Percentiles rank a stretch among this genome's conserved stretches.
Conservation (phyloP, 208 protist genomes). For the Borovskyia barvae region DNA sequence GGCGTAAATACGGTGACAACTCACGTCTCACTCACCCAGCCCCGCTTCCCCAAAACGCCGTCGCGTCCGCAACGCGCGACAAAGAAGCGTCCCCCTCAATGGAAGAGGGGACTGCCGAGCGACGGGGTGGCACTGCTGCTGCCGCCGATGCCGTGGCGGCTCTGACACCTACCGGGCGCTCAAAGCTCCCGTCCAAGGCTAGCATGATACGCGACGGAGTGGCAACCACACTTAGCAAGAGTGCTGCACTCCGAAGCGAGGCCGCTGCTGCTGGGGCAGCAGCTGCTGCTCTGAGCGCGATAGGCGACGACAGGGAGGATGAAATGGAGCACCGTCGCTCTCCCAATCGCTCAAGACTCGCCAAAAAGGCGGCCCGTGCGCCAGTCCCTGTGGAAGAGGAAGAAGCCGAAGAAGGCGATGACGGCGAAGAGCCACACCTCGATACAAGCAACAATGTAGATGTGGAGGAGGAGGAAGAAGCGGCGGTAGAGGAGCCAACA, state of each 20-base stretch:
- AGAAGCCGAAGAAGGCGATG: slow-evolving; percentile 13
- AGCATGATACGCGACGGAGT: slow-evolving; percentile 20
- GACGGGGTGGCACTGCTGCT: too few relatives aligned
- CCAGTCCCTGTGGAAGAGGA: neutral
- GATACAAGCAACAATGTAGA: slow-evolving; percentile 12
- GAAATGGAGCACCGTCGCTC: neutral
- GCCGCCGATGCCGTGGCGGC: neutral
- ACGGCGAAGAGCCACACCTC: slow-evolving; percentile 8
- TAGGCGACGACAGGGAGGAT: slow-evolving; percentile 18
- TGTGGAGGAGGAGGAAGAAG: slow-evolving; percentile 25
- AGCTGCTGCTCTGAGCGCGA: slow-evolving; percentile 1
- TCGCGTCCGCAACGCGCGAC: too few relatives aligned
- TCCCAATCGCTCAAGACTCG: neutral
- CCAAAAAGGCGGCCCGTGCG: slow-evolving; percentile 10
- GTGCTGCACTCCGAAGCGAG: neutral
- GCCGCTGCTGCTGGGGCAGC: neutral
- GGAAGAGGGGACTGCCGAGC: too few relatives aligned
- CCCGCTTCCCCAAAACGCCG: too few relatives aligned
- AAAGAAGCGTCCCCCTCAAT: too few relatives aligned
- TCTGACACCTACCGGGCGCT: neutral
- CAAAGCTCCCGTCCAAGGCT: slow-evolving; percentile 12
- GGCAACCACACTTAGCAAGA: slow-evolving; percentile 1
- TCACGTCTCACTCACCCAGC: slow-evolving; percentile 27
- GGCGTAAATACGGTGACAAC: slow-evolving; percentile 67
- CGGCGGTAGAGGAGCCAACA: neutral